Evolutionary conservation across 2,329 filamentous ascomycete species (phyloP).

Genomic region (Botryotinia globosa): DNA sequence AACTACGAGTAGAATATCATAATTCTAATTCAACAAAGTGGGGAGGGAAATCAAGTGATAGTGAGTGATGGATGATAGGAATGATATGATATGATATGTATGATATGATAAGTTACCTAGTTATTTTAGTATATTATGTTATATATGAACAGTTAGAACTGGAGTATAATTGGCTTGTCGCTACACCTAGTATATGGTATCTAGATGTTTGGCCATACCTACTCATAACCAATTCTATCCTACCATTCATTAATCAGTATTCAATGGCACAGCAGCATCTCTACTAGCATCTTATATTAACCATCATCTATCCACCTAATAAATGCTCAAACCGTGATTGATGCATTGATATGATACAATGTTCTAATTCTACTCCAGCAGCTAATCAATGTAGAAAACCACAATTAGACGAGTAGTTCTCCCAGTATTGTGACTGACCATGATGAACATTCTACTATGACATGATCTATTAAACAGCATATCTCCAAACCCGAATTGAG

Average conservation of each 20-base stretch:
- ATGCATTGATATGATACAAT: neutral
- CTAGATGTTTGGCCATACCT: no score
- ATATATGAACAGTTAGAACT: neutral
- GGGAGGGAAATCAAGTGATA: neutral
- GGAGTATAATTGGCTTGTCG: neutral
- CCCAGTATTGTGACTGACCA: neutral
- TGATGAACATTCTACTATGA: neutral
- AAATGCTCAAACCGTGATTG: neutral
- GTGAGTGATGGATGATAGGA: neutral
- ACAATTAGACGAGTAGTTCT: neutral
- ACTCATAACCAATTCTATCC: neutral
- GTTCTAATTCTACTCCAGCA: neutral
- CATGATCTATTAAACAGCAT: neutral
- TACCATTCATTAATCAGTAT: neutral
- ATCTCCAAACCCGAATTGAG: neutral
- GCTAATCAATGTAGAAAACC: neutral
- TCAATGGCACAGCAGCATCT: neutral
- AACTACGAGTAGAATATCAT: neutral
- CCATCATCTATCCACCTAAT: neutral
- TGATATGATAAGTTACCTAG: neutral
- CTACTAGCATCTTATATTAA: neutral
- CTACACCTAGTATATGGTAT: neutral
- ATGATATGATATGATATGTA: neutral
- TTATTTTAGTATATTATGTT: neutral
- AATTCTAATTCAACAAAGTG: conserved; percentile 7